Evolutionary conservation across 164 flowering plant genomes (phyloP), one percentile per base, ranked within the genome.

Genomic region (Sedum album): DNA sequence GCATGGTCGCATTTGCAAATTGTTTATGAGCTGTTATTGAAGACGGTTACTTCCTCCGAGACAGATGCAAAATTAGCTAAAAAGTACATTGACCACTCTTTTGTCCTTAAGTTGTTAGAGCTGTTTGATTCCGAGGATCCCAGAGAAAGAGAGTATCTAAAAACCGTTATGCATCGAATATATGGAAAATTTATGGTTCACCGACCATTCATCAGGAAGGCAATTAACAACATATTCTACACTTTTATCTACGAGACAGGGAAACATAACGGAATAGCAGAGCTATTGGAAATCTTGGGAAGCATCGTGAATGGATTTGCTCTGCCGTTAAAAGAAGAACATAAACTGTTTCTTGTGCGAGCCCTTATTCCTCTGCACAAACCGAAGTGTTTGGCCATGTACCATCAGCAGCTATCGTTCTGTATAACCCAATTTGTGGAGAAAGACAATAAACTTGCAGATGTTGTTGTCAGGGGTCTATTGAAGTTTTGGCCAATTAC

Each of bases 111-210:
- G 76, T 67, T 89, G 76, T 79, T 91, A 1, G 91, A 89, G 73
- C 83, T 86, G 20, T 89, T 91, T 75, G 91, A 89, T 68, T 88
- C 93, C 26, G 96, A 91, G 67, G 97, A 91, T 72, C 90, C 88
- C 17, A 82, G 97, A 68, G 97, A 91, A 72, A 83, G 97, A 77
- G 96, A 89, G 69, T 89, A 86, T 73, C 73, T 91, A 77, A 91
- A 91, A 72, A 88, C 89, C 6, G 82, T 89, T 74, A 85, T 91
- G n/a, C 97, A 91, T 66, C 91, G 93, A 2, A 75, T 89, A 28
- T 91, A 91, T 79, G 96, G 96, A 2, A 91, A 91, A 70, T 87
- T 89, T 71, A 91, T 91, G 96, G 90, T 85, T 31, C 93, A 89
- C 70, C 82, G 97, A 0, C 96, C 97, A 7, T 86, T 80, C 73